Evolutionary conservation across 305 asterid genomes (phyloP), one percentile per base, ranked within the genome.

Genomic region (Coffea humblotiana): DNA sequence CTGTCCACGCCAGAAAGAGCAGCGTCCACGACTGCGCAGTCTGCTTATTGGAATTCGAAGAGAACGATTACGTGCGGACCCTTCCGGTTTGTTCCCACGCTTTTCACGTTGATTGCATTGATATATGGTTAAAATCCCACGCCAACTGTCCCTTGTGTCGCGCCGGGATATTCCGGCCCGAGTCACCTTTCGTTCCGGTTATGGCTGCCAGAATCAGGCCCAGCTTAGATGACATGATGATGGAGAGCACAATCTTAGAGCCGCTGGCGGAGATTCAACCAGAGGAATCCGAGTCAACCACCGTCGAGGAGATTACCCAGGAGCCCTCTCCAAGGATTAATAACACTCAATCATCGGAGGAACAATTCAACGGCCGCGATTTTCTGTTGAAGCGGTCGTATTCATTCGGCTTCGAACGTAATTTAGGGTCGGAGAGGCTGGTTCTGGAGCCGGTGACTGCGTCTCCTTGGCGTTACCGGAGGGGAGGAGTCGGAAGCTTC

Each of bases 141-240:
- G 97, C 97, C 23, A 94, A 96, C 76, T 96, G 99, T 81, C 98
- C 98, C 9, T 87, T 96, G 72, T 96, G 98, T 84, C 91, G 99
- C 0, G 96, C 99, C 13, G 89, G 90, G 1, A 88, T 96, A 73
- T 91, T 90, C 85, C 88, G 88, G 6, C 90, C 88, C 52, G 93
- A 95, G 19, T 91, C 97, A 68, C 97, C 98, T 45, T 91, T 96
- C 78, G 87, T 93, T 2, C 98, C 99, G 49, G 72, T 94, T 25
- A 94, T 96, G 98, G 93, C 97, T 0, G 92, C 93, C 15, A 88
- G 98, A 68, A 91, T 96, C 63, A 88, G 98, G 11, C 97, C 97
- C 0, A 91, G 94, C 74, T 89, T 94, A 48, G 98, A 96, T 8
- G 98, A 94, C 45, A 83, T 92, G 75, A 65, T 94, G 14, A 2